Conservation (phyloP, 1,284 basidiomycete species). For the Pholiota adiposa region DNA sequence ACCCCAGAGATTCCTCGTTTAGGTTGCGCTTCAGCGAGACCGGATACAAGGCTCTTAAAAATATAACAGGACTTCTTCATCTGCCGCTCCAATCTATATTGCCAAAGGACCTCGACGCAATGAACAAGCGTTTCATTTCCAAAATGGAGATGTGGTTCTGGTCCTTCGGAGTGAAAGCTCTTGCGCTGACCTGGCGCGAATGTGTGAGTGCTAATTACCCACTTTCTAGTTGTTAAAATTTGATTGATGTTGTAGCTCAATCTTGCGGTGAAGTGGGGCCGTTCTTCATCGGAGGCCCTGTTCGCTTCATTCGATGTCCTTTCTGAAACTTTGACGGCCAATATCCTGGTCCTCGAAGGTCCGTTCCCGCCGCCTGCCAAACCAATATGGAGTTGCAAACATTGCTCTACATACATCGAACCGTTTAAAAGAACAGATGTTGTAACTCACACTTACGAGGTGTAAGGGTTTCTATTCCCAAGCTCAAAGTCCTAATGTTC, state of each 20-base stretch:
- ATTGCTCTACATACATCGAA: neutral
- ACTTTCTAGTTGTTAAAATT: too few relatives aligned
- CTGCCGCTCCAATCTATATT: neutral
- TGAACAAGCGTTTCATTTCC: conserved; percentile 3
- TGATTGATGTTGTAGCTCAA: too few relatives aligned
- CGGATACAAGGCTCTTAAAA: conserved; percentile 1
- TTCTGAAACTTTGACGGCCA: neutral
- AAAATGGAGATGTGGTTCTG: too few relatives aligned
- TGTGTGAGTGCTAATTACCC: too few relatives aligned
- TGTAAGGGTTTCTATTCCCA: neutral
- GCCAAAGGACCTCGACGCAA: conserved; percentile 4
- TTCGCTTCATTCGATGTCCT: neutral
- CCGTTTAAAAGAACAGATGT: neutral
- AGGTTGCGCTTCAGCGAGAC: neutral
- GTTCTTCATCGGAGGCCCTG: neutral
- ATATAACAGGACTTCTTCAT: neutral
- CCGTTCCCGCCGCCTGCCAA: neutral
- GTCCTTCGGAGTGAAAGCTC: neutral
- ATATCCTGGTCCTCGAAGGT: neutral
- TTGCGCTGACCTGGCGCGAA: conserved; percentile 4
- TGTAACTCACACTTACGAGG: neutral
- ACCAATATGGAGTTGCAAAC: neutral
- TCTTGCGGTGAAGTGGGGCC: too few relatives aligned
- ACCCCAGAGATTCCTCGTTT: neutral
- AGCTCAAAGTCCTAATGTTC: neutral